Evolutionary conservation across 1,284 basidiomycete genomes (phyloP).

Genomic region (Fomitopsis schrenkii): DNA sequence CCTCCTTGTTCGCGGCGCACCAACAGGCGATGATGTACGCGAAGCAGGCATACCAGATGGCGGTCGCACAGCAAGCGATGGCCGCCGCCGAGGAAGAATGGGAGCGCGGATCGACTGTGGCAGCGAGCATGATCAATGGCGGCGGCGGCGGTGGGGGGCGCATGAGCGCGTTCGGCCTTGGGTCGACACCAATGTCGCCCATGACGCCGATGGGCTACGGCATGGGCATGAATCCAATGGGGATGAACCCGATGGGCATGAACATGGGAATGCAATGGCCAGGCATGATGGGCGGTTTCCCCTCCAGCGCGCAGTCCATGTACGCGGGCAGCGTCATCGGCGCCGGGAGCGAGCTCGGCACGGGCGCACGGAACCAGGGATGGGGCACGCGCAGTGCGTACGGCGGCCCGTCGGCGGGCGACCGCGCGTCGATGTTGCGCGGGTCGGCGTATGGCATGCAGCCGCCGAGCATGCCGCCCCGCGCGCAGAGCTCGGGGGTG

Average conservation of each 20-base stretch:
- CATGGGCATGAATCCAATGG: conserved; percentile 28
- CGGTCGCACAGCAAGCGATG: conserved; percentile 83
- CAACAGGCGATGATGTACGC: conserved; percentile 79
- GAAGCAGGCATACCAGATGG: conserved; percentile 82
- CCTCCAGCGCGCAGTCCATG: conserved; percentile 46
- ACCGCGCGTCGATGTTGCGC: conserved; percentile 23
- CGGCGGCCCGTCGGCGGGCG: conserved; percentile 44
- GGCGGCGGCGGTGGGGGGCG: conserved; percentile 32
- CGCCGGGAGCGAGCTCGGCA: conserved; percentile 53
- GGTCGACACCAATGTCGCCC: conserved; percentile 17
- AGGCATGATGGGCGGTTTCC: conserved; percentile 40
- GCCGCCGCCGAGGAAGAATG: conserved; percentile 79
- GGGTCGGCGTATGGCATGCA: conserved; percentile 20
- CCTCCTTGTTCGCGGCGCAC: conserved; percentile 62
- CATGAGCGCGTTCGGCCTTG: conserved; percentile 16
- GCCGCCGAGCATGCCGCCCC: conserved; percentile 15
- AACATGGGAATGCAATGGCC: conserved; percentile 43
- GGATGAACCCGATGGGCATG: conserved; percentile 35
- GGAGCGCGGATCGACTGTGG: conserved; percentile 65
- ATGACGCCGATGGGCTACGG: conserved; percentile 20
- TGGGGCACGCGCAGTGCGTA: conserved; percentile 66
- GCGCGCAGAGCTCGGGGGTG: conserved; percentile 23
- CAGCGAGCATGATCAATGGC: conserved; percentile 24
- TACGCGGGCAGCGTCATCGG: conserved; percentile 49
- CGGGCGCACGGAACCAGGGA: conserved; percentile 32